Conservation (phyloP, 148 eudicot species). For the Nepenthes gracilis region DNA sequence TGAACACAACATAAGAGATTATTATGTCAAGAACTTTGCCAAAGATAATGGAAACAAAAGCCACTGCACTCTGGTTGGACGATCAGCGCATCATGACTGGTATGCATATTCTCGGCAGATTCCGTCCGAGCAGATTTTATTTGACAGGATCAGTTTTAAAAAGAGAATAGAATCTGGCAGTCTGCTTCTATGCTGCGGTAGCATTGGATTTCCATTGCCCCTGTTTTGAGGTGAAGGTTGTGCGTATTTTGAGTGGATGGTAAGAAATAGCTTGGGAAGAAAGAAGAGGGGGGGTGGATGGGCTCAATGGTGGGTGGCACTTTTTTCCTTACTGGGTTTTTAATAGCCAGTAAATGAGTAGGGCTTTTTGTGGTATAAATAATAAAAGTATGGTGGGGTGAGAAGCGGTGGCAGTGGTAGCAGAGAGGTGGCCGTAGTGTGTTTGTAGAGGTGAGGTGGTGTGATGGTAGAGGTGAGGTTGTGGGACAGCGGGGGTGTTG, state of each 20-base stretch:
- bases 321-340: too few species aligned
- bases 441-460: too few species aligned
- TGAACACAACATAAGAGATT: constrained; percentile 42
- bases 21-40: constrained; percentile 33
- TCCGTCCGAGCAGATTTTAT: constrained; percentile 28
- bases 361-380: too few species aligned
- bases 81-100: constrained; percentile 13
- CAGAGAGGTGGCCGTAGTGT: too few species aligned
- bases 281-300: too few species aligned
- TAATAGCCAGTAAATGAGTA: too few species aligned
- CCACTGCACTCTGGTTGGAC: constrained; percentile 8
- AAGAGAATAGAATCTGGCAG: constrained; percentile 71
- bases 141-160: constrained; percentile 42
- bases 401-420: too few species aligned
- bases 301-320: too few species aligned
- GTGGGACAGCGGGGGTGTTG: too few species aligned
- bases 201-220: constrained; percentile 16
- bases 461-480: too few species aligned
- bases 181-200: constrained; percentile 58
- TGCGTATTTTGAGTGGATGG: neutral
- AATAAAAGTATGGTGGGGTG: too few species aligned
- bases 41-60: constrained; percentile 22
- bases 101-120: constrained; percentile 21
- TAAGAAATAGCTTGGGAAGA: too few species aligned
- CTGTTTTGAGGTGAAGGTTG: neutral